A percentile compares a stretch with the other conserved stretches of the same genome.
phyloP scores from a whole-genome alignment of 2,329 filamentous ascomycete species.

The Paecilomyces fulvus region DNA sequence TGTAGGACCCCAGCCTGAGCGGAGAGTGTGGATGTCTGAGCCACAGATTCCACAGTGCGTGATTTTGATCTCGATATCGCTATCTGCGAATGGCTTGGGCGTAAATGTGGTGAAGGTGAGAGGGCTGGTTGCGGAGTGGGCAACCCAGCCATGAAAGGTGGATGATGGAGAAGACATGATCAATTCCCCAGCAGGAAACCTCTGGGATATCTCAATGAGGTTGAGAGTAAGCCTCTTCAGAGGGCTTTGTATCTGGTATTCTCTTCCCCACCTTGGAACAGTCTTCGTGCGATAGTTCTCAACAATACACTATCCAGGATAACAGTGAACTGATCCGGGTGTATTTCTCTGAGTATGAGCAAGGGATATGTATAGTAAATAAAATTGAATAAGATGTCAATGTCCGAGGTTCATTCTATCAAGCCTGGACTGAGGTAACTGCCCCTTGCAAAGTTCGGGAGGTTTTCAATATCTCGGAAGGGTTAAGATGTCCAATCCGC shows the following conservation, averaged over 20 bases:
- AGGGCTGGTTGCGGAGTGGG: slow-evolving; percentile 23
- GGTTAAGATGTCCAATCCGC: background rate
- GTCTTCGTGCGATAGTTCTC: no score
- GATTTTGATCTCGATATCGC: slow-evolving; percentile 58
- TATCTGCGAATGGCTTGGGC: slow-evolving; percentile 44
- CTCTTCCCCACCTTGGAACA: no score
- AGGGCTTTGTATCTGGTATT: no score
- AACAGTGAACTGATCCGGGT: no score
- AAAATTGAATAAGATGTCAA: no score
- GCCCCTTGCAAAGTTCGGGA: background rate
- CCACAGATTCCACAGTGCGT: slow-evolving; percentile 61
- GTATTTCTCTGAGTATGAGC: no score
- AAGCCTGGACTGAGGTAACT: no score
- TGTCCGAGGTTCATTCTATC: no score
- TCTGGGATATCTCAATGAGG: background rate
- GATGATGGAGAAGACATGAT: slow-evolving; percentile 6
- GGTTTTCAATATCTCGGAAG: background rate
- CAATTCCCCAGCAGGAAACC: no score
- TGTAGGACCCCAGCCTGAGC: slow-evolving; percentile 39
- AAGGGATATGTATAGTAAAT: no score
- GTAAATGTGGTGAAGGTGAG: slow-evolving; percentile 27
- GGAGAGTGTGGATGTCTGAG: slow-evolving; percentile 52
- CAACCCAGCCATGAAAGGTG: slow-evolving; percentile 35
- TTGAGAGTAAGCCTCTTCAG: background rate
- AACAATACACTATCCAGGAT: no score